phyloP scores from a whole-genome alignment of 768 basidiomycete species.

The Lanmaoa pseudosensibilis region DNA sequence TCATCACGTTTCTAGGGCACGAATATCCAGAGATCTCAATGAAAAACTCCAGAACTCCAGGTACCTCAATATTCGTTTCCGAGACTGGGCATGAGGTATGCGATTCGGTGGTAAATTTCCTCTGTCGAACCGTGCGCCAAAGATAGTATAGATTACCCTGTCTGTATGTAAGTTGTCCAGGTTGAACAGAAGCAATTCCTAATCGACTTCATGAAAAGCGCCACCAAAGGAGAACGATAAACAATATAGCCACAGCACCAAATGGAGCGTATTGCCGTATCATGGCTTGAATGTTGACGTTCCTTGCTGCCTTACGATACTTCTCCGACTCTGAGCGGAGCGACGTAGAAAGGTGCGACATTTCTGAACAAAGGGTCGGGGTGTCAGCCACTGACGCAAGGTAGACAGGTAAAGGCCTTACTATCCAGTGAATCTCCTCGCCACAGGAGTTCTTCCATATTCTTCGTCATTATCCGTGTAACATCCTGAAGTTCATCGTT shows the following conservation, averaged over 20 bases:
- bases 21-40: background rate
- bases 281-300: constrained; percentile 93
- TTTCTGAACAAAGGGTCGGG: constrained; percentile 51
- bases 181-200: constrained; percentile 11
- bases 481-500: constrained; percentile 98
- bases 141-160: constrained; percentile 30
- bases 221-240: constrained; percentile 80
- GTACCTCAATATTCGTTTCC: background rate
- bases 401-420: constrained; percentile 40
- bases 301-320: constrained; percentile 92
- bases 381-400: background rate
- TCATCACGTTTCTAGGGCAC: background rate
- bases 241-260: constrained; percentile 74
- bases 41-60: background rate
- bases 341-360: constrained; percentile 95
- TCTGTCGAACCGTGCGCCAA: background rate
- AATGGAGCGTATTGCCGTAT: constrained; percentile 94
- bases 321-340: constrained; percentile 95
- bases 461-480: constrained; percentile 99
- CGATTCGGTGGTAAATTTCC: background rate
- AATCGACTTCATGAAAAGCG: constrained; percentile 55
- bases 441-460: constrained; percentile 99
- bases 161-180: constrained; percentile 24
- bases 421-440: constrained; percentile 96
- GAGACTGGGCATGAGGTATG: background rate